Evolutionary conservation across 345 rosid genomes (phyloP).

Genomic region (Citrus sp.): DNA sequence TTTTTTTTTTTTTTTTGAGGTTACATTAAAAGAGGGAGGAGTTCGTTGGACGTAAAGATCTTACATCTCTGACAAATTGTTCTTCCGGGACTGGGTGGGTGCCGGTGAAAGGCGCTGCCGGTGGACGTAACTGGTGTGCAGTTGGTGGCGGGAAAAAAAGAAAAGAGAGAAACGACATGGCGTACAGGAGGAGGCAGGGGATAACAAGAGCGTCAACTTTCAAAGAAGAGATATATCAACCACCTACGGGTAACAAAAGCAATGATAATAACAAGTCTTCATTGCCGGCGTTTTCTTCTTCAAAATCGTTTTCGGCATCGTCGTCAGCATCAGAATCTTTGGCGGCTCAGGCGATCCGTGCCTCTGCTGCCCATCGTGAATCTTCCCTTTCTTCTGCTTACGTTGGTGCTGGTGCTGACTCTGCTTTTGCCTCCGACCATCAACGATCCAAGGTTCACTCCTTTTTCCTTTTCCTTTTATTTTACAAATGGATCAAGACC

Average conservation of each 20-base stretch:
- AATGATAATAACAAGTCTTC: conserved; percentile 17
- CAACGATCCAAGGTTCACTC: conserved; percentile 54
- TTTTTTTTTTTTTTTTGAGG: too few species aligned
- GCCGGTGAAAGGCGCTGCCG: neutral
- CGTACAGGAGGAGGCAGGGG: conserved; percentile 92
- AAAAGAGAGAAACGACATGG: conserved; percentile 40
- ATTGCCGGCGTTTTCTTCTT: conserved; percentile 26
- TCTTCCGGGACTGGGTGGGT: neutral
- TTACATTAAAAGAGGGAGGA: neutral
- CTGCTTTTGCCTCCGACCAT: conserved; percentile 19
- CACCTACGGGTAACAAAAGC: conserved; percentile 24
- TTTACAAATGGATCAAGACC: neutral
- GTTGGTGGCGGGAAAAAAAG: neutral
- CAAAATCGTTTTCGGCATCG: conserved; percentile 31
- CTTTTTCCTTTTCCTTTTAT: neutral
- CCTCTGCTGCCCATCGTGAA: conserved; percentile 52
- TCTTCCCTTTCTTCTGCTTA: conserved; percentile 48
- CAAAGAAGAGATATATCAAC: conserved; percentile 59
- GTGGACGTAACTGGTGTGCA: neutral
- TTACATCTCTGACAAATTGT: neutral
- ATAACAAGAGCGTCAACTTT: conserved; percentile 70
- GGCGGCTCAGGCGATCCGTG: conserved; percentile 88
- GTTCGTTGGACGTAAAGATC: neutral
- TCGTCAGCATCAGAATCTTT: conserved; percentile 37
- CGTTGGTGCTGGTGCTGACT: conserved; percentile 16